These are phyloP conservation scores for Xylaria sp. DNA, from an alignment of 2,329 filamentous ascomycete species.

Conservation along the genomic window DNA sequence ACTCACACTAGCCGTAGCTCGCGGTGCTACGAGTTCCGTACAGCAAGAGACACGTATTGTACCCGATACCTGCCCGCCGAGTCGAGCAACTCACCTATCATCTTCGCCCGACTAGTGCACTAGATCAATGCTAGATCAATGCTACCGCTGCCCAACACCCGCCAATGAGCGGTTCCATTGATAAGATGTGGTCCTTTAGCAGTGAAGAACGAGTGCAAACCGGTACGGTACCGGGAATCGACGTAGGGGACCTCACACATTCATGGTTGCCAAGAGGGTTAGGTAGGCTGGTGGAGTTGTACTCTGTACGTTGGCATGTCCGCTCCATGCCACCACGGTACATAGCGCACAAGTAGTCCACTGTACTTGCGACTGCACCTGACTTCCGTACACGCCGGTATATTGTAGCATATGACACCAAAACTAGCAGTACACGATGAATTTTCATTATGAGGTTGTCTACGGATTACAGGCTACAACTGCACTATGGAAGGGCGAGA, in stretches of 20 bases:
- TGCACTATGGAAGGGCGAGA: background rate
- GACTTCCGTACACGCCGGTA: background rate
- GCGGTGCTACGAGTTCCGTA: too few species aligned
- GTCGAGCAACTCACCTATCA: background rate
- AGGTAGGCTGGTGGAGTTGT: background rate
- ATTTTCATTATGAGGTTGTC: background rate
- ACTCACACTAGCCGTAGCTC: background rate
- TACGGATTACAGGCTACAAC: background rate
- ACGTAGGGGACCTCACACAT: background rate
- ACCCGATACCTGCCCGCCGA: background rate
- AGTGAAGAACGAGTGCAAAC: constrained; percentile 5
- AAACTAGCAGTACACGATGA: background rate
- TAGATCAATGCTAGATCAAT: constrained; percentile 8
- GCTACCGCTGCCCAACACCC: background rate
- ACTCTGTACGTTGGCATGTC: background rate
- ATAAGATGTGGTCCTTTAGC: constrained; percentile 7
- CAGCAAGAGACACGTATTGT: background rate
- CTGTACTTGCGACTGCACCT: background rate
- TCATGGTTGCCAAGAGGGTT: background rate
- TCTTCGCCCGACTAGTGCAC: background rate
- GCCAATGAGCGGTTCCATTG: constrained; percentile 4
- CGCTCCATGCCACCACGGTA: background rate
- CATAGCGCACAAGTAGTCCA: background rate
- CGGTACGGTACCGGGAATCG: background rate
- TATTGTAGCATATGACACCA: background rate